Evolutionary conservation across 768 basidiomycete species (phyloP), one percentile per base, ranked within the genome.

Genomic region (Podaxis pistillaris): DNA sequence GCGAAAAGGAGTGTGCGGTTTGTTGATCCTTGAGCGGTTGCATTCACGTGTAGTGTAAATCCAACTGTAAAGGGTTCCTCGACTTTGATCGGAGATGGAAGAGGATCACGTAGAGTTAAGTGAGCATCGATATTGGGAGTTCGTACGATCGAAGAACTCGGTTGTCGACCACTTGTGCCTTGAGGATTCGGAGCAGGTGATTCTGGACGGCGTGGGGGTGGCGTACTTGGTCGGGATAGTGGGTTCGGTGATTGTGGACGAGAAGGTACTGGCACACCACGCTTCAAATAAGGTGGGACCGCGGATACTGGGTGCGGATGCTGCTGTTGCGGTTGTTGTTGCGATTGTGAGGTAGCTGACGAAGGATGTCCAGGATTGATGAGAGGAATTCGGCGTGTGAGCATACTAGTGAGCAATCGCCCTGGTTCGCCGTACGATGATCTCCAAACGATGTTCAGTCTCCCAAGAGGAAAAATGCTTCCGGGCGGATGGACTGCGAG

Each of bases 361-460:
- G 80, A 81, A 12, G 87, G 84, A 56, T 82, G 82, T 68, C 74
- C 75, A 55, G 73, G 65, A 65, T 74, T 72, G 13, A 80, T 74
- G 13, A 86, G 74, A 1, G 91, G 90, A 63, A 96, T 87, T 47
- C 89, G 81, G 54, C 95, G 86, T 19, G 94, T 93, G 1, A 98
- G 78, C 80, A 91, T 91, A 8, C 94, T 95, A 1, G 95, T 96
- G 33, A 96, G 77, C 1, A 98, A 79, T 30, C 93, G 83, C 0
- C 95, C 96, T 28, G 89, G 89, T 75, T 96, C 93, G 8, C 93
- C 93, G 66, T 88, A 89, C 2, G 86, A 83, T 6, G 94, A 93
- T 50, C 87, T 78, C 96, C 96, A 98, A 12, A 86, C 85, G 50
- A 98, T 89, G 70, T 97, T 94, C 24, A 96, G 79, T 62, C 90